Percentiles rank a stretch among this genome's conserved stretches.
Conservation (phyloP, 2,329 filamentous ascomycete genomes). For the Thyridium curvatum region DNA sequence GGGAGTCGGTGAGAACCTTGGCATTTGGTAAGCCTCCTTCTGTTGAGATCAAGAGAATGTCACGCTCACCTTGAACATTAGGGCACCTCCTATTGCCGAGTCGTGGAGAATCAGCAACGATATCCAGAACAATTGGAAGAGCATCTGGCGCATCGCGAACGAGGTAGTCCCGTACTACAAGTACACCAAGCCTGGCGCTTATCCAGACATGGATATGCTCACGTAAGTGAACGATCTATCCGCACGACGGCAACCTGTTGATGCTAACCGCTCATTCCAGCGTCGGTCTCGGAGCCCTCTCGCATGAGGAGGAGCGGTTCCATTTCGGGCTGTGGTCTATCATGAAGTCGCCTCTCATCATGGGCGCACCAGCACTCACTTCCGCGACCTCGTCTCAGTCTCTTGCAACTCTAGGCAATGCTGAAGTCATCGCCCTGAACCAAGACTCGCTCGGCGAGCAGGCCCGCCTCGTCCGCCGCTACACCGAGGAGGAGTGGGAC, state of each 20-base stretch:
- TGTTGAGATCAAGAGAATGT: too few relatives aligned
- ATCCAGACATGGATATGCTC: constrained; percentile 47
- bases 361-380: constrained; percentile 36
- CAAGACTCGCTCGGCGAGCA: constrained; percentile 47
- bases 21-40: constrained; percentile 25
- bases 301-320: constrained; percentile 39
- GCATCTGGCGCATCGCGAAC: constrained; percentile 45
- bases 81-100: constrained; percentile 36
- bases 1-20: constrained; percentile 41
- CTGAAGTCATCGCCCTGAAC: constrained; percentile 50
- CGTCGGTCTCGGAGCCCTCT: constrained; percentile 39
- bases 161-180: constrained; percentile 40
- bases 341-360: constrained; percentile 41
- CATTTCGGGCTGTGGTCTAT: constrained; percentile 48
- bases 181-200: constrained; percentile 37
- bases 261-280: constrained; percentile 12
- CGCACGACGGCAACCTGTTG: not conserved
- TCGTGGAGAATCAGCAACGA: constrained; percentile 48
- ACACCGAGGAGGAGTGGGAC: constrained; percentile 42
- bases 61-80: constrained; percentile 3
- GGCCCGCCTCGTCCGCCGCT: constrained; percentile 40
- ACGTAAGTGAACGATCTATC: constrained; percentile 21
- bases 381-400: constrained; percentile 29
- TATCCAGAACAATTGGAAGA: constrained; percentile 43
- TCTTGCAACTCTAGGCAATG: constrained; percentile 38